Conservation (phyloP, 176 grass and related monocot genomes). For the Cymbopogon citratus region DNA sequence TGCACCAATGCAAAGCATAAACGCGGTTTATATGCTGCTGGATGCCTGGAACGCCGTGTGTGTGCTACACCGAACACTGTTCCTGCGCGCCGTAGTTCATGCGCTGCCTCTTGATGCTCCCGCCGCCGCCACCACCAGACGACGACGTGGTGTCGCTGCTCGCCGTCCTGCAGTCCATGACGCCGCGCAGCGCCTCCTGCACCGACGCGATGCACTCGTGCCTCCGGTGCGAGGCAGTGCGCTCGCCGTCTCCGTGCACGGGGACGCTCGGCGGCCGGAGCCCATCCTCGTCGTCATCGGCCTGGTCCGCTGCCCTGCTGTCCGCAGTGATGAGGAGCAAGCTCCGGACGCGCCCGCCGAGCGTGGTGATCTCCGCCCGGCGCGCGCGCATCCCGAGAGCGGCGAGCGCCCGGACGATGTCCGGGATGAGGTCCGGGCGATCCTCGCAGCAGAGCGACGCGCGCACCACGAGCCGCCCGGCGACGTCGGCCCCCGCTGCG, state of each 20-base stretch:
- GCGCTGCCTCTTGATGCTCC: slow-evolving; percentile 84
- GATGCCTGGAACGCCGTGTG: neutral
- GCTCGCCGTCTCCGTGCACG: neutral
- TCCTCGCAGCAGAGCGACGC: slow-evolving; percentile 96
- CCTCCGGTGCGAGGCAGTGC: slow-evolving; percentile 22
- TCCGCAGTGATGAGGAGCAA: slow-evolving; percentile 75
- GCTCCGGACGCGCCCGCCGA: slow-evolving; percentile 85
- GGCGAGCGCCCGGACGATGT: slow-evolving; percentile 70
- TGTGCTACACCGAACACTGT: slow-evolving; percentile 29
- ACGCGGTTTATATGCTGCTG: neutral
- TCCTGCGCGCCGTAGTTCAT: slow-evolving; percentile 69
- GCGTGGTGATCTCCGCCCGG: slow-evolving; percentile 81
- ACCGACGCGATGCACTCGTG: slow-evolving; percentile 75
- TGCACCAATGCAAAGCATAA: slow-evolving; percentile 14
- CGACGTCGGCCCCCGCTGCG: slow-evolving; percentile 42
- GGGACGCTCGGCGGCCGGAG: neutral
- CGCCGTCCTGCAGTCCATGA: slow-evolving; percentile 59
- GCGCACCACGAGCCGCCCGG: slow-evolving; percentile 56
- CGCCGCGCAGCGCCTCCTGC: slow-evolving; percentile 72
- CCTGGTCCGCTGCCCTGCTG: neutral
- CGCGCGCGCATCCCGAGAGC: slow-evolving; percentile 55
- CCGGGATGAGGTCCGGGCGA: slow-evolving; percentile 79
- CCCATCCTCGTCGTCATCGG: neutral
- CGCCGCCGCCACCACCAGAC: slow-evolving; percentile 43
- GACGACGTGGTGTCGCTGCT: slow-evolving; percentile 64